phyloP scores from a whole-genome alignment of 805 yeast genomes.

The Wickerhamiella dianesei region DNA sequence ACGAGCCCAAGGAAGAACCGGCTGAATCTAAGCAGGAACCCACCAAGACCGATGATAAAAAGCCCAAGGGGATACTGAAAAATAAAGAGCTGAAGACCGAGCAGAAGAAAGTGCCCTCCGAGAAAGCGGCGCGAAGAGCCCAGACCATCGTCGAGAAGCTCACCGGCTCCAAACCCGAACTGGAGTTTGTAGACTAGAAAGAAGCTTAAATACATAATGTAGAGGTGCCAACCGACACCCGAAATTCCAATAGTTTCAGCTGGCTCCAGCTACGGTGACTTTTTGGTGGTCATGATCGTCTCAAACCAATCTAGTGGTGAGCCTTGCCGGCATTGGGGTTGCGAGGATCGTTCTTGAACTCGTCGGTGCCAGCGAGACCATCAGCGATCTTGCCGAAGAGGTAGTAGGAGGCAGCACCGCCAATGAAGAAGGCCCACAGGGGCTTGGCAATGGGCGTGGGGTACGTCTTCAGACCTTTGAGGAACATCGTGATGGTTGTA shows the following conservation, averaged over 20 bases:
- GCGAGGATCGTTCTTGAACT: slow-evolving; percentile 89
- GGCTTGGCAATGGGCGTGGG: slow-evolving; percentile 48
- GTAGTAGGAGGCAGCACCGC: slow-evolving; percentile 63
- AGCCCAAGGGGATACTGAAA: slow-evolving; percentile 13
- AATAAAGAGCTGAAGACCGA: slow-evolving; percentile 9
- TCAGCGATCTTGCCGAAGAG: slow-evolving; percentile 54
- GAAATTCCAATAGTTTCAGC: neutral
- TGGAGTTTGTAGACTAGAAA: slow-evolving; percentile 13
- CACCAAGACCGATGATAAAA: slow-evolving; percentile 11
- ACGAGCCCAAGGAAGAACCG: neutral
- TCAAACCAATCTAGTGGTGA: slow-evolving; percentile 12
- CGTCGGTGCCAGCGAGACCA: slow-evolving; percentile 53
- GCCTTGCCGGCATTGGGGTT: slow-evolving; percentile 61
- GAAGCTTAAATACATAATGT: neutral
- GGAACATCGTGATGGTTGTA: slow-evolving; percentile 15
- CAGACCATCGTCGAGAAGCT: slow-evolving; percentile 11
- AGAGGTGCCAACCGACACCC: neutral
- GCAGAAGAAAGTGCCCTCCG: slow-evolving; percentile 12
- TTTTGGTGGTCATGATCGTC: neutral
- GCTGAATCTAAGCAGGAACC: slow-evolving; percentile 4
- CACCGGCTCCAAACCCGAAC: slow-evolving; percentile 9
- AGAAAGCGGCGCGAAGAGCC: slow-evolving; percentile 16
- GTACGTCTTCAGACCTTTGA: slow-evolving; percentile 26
- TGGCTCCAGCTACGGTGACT: neutral
- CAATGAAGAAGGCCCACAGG: slow-evolving; percentile 82